Evolutionary conservation across 192 early-diverging fungal species (phyloP).

Genomic region (Coemansia sp.): DNA sequence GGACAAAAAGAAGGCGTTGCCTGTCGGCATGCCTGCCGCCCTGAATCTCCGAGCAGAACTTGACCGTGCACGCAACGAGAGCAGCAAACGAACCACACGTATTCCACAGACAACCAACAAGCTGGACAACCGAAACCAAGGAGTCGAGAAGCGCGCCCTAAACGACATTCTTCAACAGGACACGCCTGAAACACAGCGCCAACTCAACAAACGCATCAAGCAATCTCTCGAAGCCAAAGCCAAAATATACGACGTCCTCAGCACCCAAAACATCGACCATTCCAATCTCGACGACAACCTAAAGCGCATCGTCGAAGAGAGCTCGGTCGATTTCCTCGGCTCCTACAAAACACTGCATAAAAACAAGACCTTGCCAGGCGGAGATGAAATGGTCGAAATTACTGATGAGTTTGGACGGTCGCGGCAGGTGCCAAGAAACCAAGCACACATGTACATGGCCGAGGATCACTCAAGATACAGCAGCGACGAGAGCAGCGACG

Average conservation of each 20-base stretch:
- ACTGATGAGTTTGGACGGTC: slow-evolving; percentile 48
- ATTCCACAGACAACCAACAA: background rate
- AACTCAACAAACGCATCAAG: background rate
- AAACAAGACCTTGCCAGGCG: background rate
- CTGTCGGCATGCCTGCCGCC: slow-evolving; percentile 20
- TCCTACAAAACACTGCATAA: background rate
- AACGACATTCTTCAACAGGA: slow-evolving; percentile 16
- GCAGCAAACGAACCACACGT: background rate
- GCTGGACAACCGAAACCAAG: slow-evolving; percentile 17
- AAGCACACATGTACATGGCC: slow-evolving; percentile 7
- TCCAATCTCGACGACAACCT: slow-evolving; percentile 22
- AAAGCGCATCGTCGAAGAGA: slow-evolving; percentile 29
- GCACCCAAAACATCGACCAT: background rate
- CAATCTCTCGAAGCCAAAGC: slow-evolving; percentile 37
- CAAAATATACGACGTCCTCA: slow-evolving; percentile 37
- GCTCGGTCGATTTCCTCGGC: slow-evolving; percentile 42
- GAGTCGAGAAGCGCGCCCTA: slow-evolving; percentile 20
- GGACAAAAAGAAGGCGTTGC: slow-evolving; percentile 7
- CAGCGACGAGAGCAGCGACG: slow-evolving; percentile 3
- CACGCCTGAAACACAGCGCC: background rate
- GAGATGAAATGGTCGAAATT: slow-evolving; percentile 25
- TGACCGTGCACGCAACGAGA: slow-evolving; percentile 28
- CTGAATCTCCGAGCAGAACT: slow-evolving; percentile 32
- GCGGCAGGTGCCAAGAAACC: slow-evolving; percentile 20
- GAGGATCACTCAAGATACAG: background rate